Percentiles rank a stretch among this genome's conserved stretches.
phyloP scores from a whole-genome alignment of 345 rosid genomes.

The Ceriops zippeliana region DNA sequence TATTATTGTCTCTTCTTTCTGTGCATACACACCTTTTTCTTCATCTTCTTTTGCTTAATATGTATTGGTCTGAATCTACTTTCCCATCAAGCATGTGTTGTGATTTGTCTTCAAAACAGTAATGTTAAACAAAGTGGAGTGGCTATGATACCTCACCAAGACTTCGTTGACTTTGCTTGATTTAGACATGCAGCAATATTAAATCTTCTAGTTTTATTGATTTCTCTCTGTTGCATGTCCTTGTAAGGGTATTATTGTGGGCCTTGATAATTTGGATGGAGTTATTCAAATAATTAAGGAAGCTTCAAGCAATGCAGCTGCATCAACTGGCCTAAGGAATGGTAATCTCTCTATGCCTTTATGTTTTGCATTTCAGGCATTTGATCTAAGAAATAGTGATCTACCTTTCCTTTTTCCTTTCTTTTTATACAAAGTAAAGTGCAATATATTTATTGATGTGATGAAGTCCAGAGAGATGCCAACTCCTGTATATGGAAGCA shows the following conservation, averaged over 20 bases:
- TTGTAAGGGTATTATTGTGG: constrained; percentile 70
- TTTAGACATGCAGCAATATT: background rate
- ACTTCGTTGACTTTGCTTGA: background rate
- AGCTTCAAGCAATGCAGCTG: constrained; percentile 63
- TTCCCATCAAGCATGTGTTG: too few relatives aligned
- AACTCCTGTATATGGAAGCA: too few relatives aligned
- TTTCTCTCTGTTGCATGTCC: constrained; percentile 10
- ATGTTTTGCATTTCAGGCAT: background rate
- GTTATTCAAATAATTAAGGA: constrained; percentile 59
- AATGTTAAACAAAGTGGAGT: background rate
- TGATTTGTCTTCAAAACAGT: too few relatives aligned
- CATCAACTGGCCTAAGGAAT: constrained; percentile 54
- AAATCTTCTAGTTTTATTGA: background rate
- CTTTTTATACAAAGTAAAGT: too few relatives aligned
- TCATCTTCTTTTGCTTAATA: too few relatives aligned
- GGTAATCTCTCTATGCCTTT: constrained; percentile 34
- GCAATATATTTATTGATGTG: too few relatives aligned
- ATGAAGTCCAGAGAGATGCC: too few relatives aligned
- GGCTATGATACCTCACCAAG: background rate
- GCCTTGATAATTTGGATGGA: constrained; percentile 75
- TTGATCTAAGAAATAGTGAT: too few relatives aligned
- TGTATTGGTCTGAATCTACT: too few relatives aligned
- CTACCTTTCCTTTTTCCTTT: too few relatives aligned
- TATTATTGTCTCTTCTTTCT: too few relatives aligned
- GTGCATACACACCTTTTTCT: too few relatives aligned